Evolutionary conservation across 345 rosid species (phyloP).

Genomic region (Limnanthes douglasii): DNA sequence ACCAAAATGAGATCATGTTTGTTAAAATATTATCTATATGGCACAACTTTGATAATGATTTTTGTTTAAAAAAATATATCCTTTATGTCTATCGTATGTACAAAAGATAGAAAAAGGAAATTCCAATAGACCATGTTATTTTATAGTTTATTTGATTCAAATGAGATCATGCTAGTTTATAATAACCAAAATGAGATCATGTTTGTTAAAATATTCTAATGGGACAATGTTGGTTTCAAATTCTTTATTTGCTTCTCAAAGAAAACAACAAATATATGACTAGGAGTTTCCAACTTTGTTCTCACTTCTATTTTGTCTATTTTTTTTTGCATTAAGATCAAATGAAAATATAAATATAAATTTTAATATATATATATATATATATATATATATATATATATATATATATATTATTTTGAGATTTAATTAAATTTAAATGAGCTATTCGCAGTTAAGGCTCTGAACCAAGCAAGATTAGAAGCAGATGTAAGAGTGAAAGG

Average conservation of each 20-base stretch:
- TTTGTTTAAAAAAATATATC: neutral
- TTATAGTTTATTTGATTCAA: no score
- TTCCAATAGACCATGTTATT: slow-evolving; percentile 7
- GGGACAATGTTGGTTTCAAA: slow-evolving; percentile 9
- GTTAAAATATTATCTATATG: neutral
- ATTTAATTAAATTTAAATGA: neutral
- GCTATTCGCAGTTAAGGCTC: slow-evolving; percentile 41
- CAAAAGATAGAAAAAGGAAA: neutral
- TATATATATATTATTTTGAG: neutral
- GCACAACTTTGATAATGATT: neutral
- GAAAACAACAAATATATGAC: slow-evolving; percentile 10
- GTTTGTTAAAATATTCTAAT: no score
- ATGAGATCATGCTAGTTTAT: no score
- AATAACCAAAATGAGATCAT: no score
- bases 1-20: no score
- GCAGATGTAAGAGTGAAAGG: slow-evolving; percentile 64
- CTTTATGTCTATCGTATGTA: slow-evolving; percentile 4
- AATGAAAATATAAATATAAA: neutral
- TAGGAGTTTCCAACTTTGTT: slow-evolving; percentile 9
- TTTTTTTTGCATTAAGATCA: neutral
- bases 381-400: neutral
- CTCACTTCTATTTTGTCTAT: slow-evolving; percentile 6
- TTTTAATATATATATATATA: neutral
- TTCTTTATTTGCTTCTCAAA: neutral
- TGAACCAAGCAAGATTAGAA: slow-evolving; percentile 71